Evolutionary conservation across 2,329 filamentous ascomycete species (phyloP), one percentile per base, ranked within the genome.

Genomic region (Arthrobotrys megalospora): DNA sequence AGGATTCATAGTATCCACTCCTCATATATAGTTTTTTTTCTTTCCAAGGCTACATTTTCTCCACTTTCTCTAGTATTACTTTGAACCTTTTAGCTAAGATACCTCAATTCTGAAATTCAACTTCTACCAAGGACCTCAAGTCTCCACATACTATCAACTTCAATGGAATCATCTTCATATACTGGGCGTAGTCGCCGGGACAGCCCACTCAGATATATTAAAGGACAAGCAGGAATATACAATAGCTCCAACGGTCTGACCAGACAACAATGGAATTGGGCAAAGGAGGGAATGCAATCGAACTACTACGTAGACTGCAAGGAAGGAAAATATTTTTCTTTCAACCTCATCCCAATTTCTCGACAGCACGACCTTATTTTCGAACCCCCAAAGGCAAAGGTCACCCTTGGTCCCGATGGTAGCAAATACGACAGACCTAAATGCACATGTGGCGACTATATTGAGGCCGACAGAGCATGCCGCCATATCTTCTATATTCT

Each of bases 401-500:
- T 77, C 12, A 52, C 32, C 6, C 58, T 77, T 8, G 66, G 73
- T 14, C 48, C 73, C 1, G 65, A 70, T 43, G 66, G 48, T 16
- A 70, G 58, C 41, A 70, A 66, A 71, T 71, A 66, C 24, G 43
- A 77, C 32, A 62, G 53, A 21, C 65, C 66, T 12, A 77, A 6
- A 12, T 77, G 73, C 21, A 77, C 73, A 12, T 77, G 73, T 28
- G 19, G 47, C 6, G 50, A 43, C 12, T 71, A 48, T 14, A 43
- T 60, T 11, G 34, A 77, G 8, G 24, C 32, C 1, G 3, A 65
- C 16, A 24, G 60, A 21, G 73, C 73, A 3, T 77, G 73, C 14
- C 66, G 58, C 24, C 73, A 77, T 70, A 70, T 77, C 38, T 77
- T 77, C 60, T 71, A 62, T 52, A 45, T 77, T 12, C 55, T 77